Percentiles rank a stretch among this genome's conserved stretches.
Evolutionary conservation across 2,329 filamentous ascomycete genomes (phyloP).

Genomic region (Ceratocystis variospora): DNA sequence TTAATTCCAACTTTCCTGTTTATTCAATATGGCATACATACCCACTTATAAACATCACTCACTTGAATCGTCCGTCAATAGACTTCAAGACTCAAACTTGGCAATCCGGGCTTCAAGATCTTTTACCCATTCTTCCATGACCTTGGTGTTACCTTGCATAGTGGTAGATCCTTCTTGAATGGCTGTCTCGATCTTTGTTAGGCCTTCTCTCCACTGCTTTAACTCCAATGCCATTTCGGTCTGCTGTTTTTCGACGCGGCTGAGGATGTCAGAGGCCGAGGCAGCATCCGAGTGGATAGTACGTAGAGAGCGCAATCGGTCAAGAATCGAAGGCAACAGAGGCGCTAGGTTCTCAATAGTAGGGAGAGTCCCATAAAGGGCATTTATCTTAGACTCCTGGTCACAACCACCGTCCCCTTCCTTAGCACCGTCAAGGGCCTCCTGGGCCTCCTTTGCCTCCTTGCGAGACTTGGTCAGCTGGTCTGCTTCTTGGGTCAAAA

Average conservation of each 20-base stretch:
- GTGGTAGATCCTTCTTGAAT: conserved; percentile 55
- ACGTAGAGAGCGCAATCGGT: conserved; percentile 69
- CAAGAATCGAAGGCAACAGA: conserved; percentile 69
- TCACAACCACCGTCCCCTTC: conserved; percentile 41
- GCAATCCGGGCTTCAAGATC: conserved; percentile 67
- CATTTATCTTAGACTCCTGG: conserved; percentile 75
- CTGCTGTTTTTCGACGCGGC: conserved; percentile 65
- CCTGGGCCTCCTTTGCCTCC: conserved; percentile 47
- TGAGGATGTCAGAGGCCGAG: conserved; percentile 61
- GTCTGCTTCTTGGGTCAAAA: conserved; percentile 59
- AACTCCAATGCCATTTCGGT: conserved; percentile 72
- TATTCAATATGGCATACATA: not conserved
- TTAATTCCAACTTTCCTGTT: not conserved
- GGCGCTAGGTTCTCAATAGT: conserved; percentile 80
- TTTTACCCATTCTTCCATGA: conserved; percentile 82
- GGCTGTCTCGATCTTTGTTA: conserved; percentile 64
- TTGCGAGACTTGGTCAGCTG: conserved; percentile 51
- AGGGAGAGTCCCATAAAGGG: conserved; percentile 74
- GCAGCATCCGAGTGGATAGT: conserved; percentile 80
- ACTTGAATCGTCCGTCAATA: not conserved
- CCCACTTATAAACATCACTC: not conserved
- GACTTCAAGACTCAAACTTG: conserved; percentile 25
- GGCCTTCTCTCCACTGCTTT: conserved; percentile 67
- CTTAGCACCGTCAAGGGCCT: conserved; percentile 32
- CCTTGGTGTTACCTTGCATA: conserved; percentile 65